Base-by-base conservation (phyloP, 2,329 filamentous ascomycete species). In the Sporothrix sp. region DNA sequence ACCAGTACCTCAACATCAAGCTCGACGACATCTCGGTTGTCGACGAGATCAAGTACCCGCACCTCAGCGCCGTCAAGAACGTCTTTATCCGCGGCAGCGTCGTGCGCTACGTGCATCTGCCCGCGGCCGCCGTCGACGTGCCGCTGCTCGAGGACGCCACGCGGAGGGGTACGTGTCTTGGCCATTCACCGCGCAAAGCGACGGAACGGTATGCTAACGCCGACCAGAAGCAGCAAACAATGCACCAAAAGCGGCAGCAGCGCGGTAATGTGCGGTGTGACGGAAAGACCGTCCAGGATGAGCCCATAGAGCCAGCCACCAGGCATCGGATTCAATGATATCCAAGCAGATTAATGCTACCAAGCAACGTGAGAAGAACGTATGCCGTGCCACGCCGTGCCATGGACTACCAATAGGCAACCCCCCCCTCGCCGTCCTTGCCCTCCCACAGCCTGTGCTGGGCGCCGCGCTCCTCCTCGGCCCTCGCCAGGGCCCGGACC, bases 1-100 rank as follows among this genome's bases (percentile, higher is more conserved):
- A 98, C 67, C 93, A 97, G 73, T 98, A 95, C 71, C 81, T 98
- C 64, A 98, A 98, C 72, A 96, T 98, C 72, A 97, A 97, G 75
- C 81, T 98, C 46, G 93, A 98, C 64, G 88, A 96, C 63, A 94
- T 97, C 55, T 78, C 83, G 56, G 91, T 97, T 28, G 78, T 95
- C 23, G 90, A 98, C 59, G 88, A 97, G 71, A 72, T 93, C 63
- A 89, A 90, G 69, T 97, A 96, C 66, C 93, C 93, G 46, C 93
- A 98, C 68, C 70, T 98, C 67, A 81, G 76, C 67, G 80, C 88
- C 16, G 89, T 95, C 58, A 95, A 94, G 73, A 95, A 95, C 63
- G 88, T 95, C 69, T 96, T 96, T 65, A 95, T 96, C 62, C 80
- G 90, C 61, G 90, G 90, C 28, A 94, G 87, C 51, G 90, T 95